phyloP scores from a whole-genome alignment of 805 yeast species.

The Lachancea cidri region DNA sequence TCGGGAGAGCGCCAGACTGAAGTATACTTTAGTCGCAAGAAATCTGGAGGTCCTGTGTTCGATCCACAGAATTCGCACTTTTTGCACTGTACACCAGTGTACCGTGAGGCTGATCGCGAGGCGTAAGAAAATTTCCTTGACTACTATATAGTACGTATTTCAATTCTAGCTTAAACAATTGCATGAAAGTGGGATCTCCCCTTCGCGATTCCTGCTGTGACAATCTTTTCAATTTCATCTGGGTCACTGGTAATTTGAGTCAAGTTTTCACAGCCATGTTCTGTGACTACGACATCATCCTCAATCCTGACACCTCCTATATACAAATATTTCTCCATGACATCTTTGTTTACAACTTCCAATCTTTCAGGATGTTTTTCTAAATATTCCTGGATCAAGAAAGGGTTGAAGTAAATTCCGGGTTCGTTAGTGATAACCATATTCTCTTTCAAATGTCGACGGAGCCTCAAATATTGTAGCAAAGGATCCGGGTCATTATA shows the following conservation, averaged over 20 bases:
- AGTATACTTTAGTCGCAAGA: conserved; percentile 24
- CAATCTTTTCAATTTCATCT: conserved; percentile 70
- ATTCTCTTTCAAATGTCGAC: conserved; percentile 63
- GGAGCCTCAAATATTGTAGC: conserved; percentile 70
- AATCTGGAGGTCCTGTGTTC: conserved; percentile 72
- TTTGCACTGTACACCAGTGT: conserved; percentile 4
- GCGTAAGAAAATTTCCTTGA: no score
- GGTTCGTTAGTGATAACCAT: conserved; percentile 96
- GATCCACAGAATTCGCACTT: conserved; percentile 62
- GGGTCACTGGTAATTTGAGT: conserved; percentile 86
- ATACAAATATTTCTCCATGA: conserved; percentile 71
- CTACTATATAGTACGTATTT: no score
- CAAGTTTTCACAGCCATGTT: conserved; percentile 70
- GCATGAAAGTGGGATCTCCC: conserved; percentile 62
- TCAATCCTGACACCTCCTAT: conserved; percentile 98
- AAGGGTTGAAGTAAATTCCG: conserved; percentile 86
- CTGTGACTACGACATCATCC: conserved; percentile 81
- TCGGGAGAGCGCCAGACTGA: conserved; percentile 44
- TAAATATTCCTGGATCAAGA: conserved; percentile 61
- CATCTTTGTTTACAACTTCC: conserved; percentile 57
- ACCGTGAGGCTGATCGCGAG: no score
- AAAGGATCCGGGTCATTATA: conserved; percentile 79
- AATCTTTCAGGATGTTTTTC: conserved; percentile 39
- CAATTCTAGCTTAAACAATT: conserved; percentile 30
- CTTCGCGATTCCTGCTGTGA: conserved; percentile 59